These are phyloP conservation scores for Austroboletus niveus DNA, from an alignment of 1,284 basidiomycete genomes.

Conservation along the genomic window DNA sequence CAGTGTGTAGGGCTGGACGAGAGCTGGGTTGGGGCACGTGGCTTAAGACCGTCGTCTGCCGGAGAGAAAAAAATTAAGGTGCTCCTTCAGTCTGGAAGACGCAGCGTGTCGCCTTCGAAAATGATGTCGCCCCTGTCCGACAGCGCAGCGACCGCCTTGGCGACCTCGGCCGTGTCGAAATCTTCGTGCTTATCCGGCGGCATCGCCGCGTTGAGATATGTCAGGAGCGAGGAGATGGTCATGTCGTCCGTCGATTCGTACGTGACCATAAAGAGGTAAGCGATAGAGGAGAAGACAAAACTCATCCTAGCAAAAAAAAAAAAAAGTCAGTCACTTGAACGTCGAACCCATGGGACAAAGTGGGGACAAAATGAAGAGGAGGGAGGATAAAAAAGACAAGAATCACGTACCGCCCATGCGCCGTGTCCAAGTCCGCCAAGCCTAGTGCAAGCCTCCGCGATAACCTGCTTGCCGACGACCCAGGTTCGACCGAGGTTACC, in stretches of 20 bases:
- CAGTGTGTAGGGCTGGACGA: not conserved
- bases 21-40: too few relatives aligned
- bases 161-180: constrained; percentile 71
- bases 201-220: constrained; percentile 71
- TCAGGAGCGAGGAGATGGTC: constrained; percentile 60
- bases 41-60: too few relatives aligned
- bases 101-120: constrained; percentile 60
- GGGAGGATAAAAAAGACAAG: constrained; percentile 2
- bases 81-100: constrained; percentile 30
- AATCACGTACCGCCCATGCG: constrained; percentile 52
- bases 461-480: constrained; percentile 16
- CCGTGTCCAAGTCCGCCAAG: constrained; percentile 56
- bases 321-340: not conserved
- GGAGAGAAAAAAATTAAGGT: not conserved
- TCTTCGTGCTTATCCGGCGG: constrained; percentile 76
- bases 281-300: constrained; percentile 58
- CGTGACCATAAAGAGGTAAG: constrained; percentile 61
- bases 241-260: constrained; percentile 64
- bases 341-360: too few relatives aligned
- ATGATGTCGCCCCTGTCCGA: constrained; percentile 51
- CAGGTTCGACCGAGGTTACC: constrained; percentile 15
- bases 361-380: not conserved
- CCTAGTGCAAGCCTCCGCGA: constrained; percentile 38
- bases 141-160: constrained; percentile 51
- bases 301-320: constrained; percentile 40